Base-by-base conservation (phyloP, 495 filamentous ascomycete genomes). In the Penicillium pancosmium region DNA sequence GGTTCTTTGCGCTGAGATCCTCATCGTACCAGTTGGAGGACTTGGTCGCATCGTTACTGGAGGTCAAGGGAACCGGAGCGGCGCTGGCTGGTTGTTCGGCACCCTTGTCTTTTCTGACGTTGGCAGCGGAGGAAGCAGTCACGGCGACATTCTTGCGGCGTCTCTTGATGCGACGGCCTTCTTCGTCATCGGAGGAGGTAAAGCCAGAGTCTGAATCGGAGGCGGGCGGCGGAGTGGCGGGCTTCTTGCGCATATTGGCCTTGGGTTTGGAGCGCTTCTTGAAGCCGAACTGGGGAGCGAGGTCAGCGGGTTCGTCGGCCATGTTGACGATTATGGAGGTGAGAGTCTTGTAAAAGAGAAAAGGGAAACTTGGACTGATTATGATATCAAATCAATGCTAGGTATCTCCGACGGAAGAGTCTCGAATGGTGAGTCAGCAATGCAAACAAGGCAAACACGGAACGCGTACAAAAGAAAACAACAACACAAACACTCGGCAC, bases 31-130 rank as follows among this genome's bases (percentile, higher is more conserved):
- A 97, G 69, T 95, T 90, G n/a, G 83, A 86, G 19, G 85, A 82
- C 62, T 95, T 97, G 5, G 94, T 98, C n/a, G 94, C 94, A 68
- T 97, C 93, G 68, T 92, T 92, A 57, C 81, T 84, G 56, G 79
- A 75, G 27, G 86, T 80, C 43, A 95, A 84, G 13, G 77, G 77
- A 5, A 57, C 64, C 0, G 77, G 69, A 12, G 64, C 68, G 19
- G 65, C 63, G 11, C 87, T 83, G 50, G 86, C 86, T 68, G 85
- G 88, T 57, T 83, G 75, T 31, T 86, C 82, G 19, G 81, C 74
- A 31, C 76, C 65, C 18, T 80, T 65, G n/a, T 82, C 77, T 33
- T 73, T 62, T 18, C 67, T 61, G 16, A 73, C 59, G 61, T 82
- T 74, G 4, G 72, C 54, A 8, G 75, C 68, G 2, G 78, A 80